Percentiles rank a stretch among this genome's conserved stretches.
phyloP scores from a whole-genome alignment of 495 filamentous ascomycete species.

The Elasticomyces elasticus region DNA sequence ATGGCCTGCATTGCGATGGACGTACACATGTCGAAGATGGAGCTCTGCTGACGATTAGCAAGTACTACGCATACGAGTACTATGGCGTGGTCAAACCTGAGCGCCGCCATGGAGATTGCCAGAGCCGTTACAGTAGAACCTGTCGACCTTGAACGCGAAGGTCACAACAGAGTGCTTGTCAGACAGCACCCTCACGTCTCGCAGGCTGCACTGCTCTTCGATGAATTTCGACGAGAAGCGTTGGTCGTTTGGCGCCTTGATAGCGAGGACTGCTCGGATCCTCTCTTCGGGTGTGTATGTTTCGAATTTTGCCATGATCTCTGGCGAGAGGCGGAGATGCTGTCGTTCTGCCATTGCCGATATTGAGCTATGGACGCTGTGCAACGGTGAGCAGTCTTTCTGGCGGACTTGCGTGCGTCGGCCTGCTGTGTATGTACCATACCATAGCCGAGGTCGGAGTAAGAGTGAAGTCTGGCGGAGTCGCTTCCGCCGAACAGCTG shows the following conservation, averaged over 20 bases:
- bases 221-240: constrained; percentile 12
- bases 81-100: not conserved
- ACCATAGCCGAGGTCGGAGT: too few relatives aligned
- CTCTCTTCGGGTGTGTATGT: constrained; percentile 7
- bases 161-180: constrained; percentile 7
- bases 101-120: constrained; percentile 29
- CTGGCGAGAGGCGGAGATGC: not conserved
- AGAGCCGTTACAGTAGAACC: constrained; percentile 25
- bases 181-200: constrained; percentile 7
- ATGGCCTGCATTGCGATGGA: constrained; percentile 21
- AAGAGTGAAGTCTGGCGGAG: too few relatives aligned
- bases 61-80: not conserved
- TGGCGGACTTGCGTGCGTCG: too few relatives aligned
- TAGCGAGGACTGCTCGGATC: constrained; percentile 10
- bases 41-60: constrained; percentile 20
- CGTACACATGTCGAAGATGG: constrained; percentile 33
- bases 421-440: too few relatives aligned
- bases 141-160: constrained; percentile 26
- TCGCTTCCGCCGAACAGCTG: too few relatives aligned
- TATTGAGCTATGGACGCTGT: not conserved
- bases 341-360: not conserved
- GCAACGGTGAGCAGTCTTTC: not conserved
- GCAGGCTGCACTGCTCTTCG: constrained; percentile 11
- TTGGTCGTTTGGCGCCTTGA: constrained; percentile 7
- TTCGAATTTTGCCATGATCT: constrained; percentile 1